These are phyloP conservation scores for Fraxinus ornus DNA, from an alignment of 305 asterid species.

Conservation along the genomic window DNA sequence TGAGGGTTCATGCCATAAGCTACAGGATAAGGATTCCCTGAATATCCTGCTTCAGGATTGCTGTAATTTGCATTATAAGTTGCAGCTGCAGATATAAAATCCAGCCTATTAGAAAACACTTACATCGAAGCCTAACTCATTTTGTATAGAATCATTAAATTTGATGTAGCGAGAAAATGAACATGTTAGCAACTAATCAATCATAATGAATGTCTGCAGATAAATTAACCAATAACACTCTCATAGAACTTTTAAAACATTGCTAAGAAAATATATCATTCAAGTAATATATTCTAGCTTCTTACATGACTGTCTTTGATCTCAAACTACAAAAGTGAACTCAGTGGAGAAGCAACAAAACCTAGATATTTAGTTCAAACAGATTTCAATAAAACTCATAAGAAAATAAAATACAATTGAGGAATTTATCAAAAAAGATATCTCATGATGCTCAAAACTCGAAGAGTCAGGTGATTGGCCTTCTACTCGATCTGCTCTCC, in stretches of 20 bases:
- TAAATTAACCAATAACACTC: not conserved
- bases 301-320: not conserved
- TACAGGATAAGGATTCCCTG: conserved; percentile 40
- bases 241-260: not conserved
- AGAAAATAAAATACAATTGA: not conserved
- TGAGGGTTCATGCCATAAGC: conserved; percentile 59
- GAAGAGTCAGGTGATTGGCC: not conserved
- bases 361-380: not conserved
- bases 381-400: not conserved
- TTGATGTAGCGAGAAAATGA: not conserved
- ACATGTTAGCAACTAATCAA: not conserved
- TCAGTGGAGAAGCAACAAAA: not conserved
- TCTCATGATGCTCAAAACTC: not conserved
- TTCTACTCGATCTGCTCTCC: not conserved
- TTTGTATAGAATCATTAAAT: not conserved
- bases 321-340: not conserved
- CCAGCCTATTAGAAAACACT: not conserved
- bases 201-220: not conserved
- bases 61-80: conserved; percentile 43
- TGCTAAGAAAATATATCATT: not conserved
- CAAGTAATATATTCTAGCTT: not conserved
- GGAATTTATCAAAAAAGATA: not conserved
- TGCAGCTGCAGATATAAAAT: conserved; percentile 31
- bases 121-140: not conserved
- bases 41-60: conserved; percentile 37